Percentiles rank a stretch among this genome's conserved stretches.
Evolutionary conservation across 306 rosid genomes (phyloP).

Genomic region (Senna siamea): DNA sequence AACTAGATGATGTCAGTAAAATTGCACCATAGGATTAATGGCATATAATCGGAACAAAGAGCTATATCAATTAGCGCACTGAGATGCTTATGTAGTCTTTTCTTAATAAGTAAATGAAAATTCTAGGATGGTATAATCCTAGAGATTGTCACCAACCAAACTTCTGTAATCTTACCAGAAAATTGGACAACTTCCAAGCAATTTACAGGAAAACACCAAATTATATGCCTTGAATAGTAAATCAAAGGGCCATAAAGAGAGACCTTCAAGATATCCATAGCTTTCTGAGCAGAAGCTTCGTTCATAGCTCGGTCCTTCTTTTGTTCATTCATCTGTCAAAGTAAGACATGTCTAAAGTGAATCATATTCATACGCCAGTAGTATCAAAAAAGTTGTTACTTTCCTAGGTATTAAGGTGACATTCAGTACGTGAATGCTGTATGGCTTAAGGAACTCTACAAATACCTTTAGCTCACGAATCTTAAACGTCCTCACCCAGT

Average conservation of each 20-base stretch:
- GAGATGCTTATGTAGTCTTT: no score
- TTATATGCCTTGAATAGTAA: no score
- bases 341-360: constrained; percentile 18
- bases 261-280: constrained; percentile 91
- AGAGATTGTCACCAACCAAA: no score
- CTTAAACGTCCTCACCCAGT: constrained; percentile 97
- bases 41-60: no score
- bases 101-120: no score
- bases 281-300: constrained; percentile 87
- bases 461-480: constrained; percentile 92
- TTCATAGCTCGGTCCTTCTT: constrained; percentile 90
- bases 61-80: no score
- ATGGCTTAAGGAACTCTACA: neutral
- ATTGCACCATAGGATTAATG: no score
- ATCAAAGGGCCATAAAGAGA: neutral
- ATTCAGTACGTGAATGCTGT: no score
- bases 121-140: no score
- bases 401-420: neutral
- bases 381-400: constrained; percentile 3
- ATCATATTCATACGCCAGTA: neutral
- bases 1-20: neutral
- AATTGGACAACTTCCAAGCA: neutral
- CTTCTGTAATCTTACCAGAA: no score
- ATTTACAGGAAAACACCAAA: no score
- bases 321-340: constrained; percentile 82